Evolutionary conservation across 2,329 filamentous ascomycete species (phyloP).

Genomic region (Fusarium tanahbumbuense): DNA sequence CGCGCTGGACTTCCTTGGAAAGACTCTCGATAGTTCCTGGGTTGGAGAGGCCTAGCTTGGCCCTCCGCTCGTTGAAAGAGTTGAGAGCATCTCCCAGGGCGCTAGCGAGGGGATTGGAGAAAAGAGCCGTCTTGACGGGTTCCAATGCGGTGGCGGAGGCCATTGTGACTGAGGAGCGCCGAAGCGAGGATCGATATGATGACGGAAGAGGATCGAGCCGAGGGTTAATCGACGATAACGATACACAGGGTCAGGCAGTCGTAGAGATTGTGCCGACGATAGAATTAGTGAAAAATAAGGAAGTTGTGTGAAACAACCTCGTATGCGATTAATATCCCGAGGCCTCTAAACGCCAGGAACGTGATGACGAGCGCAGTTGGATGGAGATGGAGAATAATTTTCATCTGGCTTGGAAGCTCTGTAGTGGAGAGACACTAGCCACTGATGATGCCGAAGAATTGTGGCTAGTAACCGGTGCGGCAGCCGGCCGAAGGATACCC

Average conservation of each 20-base stretch:
- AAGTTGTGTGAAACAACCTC: slow-evolving; percentile 40
- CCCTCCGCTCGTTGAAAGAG: slow-evolving; percentile 86
- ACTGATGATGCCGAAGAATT: slow-evolving; percentile 44
- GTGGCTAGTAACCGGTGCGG: background rate
- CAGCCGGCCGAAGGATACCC: slow-evolving; percentile 23
- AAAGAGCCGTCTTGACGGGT: slow-evolving; percentile 71
- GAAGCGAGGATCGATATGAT: slow-evolving; percentile 41
- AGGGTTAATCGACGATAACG: slow-evolving; percentile 36
- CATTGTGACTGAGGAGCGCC: slow-evolving; percentile 57
- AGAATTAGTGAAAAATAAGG: slow-evolving; percentile 27
- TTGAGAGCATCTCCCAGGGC: slow-evolving; percentile 81
- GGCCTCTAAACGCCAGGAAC: slow-evolving; percentile 48
- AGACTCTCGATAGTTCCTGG: slow-evolving; percentile 93
- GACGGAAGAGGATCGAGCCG: slow-evolving; percentile 42
- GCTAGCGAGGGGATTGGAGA: slow-evolving; percentile 77
- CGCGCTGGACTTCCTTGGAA: slow-evolving; percentile 91
- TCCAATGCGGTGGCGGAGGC: slow-evolving; percentile 61
- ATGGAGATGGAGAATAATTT: slow-evolving; percentile 53
- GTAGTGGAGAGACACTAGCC: slow-evolving; percentile 47
- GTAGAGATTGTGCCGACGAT: background rate
- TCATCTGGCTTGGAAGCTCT: slow-evolving; percentile 48
- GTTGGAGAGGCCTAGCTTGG: slow-evolving; percentile 88
- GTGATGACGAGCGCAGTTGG: slow-evolving; percentile 50
- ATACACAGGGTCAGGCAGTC: slow-evolving; percentile 28
- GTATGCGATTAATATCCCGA: slow-evolving; percentile 41